Percentiles rank a stretch among this genome's conserved stretches.
Evolutionary conservation across 75 land plant genomes (phyloP).

Genomic region (Picea sitchensis): DNA sequence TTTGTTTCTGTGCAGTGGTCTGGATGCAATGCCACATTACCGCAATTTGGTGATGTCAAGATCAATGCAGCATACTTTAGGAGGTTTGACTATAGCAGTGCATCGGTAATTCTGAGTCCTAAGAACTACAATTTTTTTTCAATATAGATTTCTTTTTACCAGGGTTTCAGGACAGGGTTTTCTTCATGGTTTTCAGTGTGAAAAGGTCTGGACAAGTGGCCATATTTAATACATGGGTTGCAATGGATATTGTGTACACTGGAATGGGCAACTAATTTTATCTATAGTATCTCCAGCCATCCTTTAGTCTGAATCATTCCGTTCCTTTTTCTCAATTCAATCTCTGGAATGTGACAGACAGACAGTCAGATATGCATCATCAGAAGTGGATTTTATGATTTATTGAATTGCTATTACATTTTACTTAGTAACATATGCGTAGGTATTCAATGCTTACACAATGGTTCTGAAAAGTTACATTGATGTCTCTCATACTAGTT

Average conservation of each 20-base stretch:
- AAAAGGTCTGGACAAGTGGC: too few relatives aligned
- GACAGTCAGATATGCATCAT: neutral
- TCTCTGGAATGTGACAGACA: neutral
- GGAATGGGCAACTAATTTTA: neutral
- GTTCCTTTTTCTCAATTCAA: neutral
- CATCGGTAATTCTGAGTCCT: conserved; percentile 49
- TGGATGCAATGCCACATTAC: conserved; percentile 55
- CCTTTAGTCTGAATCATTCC: neutral
- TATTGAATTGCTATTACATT: neutral
- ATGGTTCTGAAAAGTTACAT: neutral
- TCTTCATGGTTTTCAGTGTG: too few relatives aligned
- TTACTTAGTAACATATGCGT: neutral
- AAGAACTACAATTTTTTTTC: conserved; percentile 1
- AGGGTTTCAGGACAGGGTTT: too few relatives aligned
- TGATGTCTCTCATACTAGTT: neutral
- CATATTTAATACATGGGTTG: too few relatives aligned
- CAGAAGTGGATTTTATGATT: neutral
- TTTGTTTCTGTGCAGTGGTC: conserved; percentile 67
- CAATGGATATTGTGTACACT: too few relatives aligned
- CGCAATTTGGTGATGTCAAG: conserved; percentile 47
- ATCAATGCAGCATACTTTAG: conserved; percentile 82
- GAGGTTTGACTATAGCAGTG: conserved; percentile 82
- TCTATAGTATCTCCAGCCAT: neutral
- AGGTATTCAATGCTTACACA: neutral
- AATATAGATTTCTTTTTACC: neutral